Conservation (phyloP, 805 yeast genomes). For the Candida nitratophila region DNA sequence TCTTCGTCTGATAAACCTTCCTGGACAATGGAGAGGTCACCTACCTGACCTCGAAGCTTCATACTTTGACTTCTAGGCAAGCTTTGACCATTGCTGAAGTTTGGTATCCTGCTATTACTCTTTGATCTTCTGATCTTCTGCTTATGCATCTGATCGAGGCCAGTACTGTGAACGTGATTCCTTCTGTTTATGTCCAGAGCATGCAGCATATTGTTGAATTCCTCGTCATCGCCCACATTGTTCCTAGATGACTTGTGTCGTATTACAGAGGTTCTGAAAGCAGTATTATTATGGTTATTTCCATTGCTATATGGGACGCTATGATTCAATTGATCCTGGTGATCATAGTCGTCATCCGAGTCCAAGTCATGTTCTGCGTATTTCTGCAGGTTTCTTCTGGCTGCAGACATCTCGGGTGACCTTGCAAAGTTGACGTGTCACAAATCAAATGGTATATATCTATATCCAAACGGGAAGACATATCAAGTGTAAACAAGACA, state of each 20-base stretch:
- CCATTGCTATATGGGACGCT: not conserved
- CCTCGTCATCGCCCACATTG: not conserved
- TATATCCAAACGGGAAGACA: no score
- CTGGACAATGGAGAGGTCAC: slow-evolving; percentile 17
- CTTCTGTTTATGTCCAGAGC: not conserved
- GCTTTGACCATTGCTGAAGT: not conserved
- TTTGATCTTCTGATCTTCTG: not conserved
- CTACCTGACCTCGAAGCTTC: not conserved
- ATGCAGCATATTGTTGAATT: not conserved
- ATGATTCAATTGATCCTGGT: not conserved
- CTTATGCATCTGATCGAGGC: not conserved
- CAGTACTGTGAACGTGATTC: not conserved
- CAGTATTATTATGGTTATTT: not conserved
- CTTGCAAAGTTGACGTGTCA: no score
- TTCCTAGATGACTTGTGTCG: not conserved
- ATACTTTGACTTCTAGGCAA: not conserved
- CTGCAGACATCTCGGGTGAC: no score
- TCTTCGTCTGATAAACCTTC: slow-evolving; percentile 11
- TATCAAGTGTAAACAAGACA: no score
- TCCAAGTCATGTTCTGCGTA: no score
- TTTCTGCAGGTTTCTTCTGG: no score
- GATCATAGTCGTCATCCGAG: not conserved
- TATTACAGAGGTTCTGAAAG: not conserved
- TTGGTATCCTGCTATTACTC: not conserved
- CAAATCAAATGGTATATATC: no score